phyloP scores from a whole-genome alignment of 2,329 filamentous ascomycete species.

The Cercospora sesami region DNA sequence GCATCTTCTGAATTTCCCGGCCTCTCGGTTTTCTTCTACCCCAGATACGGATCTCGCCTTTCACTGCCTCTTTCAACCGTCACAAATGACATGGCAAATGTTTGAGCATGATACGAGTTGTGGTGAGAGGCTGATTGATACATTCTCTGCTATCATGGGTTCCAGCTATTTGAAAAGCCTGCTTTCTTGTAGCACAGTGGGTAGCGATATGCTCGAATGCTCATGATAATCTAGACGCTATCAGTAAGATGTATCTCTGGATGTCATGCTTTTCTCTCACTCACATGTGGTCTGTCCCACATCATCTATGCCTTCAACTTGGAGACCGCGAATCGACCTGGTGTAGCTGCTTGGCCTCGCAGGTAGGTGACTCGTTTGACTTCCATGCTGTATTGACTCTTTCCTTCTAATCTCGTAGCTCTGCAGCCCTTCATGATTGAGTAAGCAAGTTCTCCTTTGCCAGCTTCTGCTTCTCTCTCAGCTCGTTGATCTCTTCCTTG shows the following conservation, averaged over 20 bases:
- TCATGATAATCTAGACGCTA: background rate
- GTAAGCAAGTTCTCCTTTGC: conserved; percentile 35
- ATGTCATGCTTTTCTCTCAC: background rate
- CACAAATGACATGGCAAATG: background rate
- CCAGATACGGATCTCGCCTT: background rate
- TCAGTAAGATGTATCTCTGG: background rate
- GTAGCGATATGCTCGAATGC: background rate
- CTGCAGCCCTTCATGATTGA: conserved; percentile 9
- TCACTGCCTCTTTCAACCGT: background rate
- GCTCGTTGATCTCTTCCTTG: conserved; percentile 70
- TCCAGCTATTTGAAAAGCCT: background rate
- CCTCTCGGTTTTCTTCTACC: background rate
- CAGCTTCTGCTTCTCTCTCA: conserved; percentile 51
- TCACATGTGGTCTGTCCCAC: background rate
- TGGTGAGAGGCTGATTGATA: background rate
- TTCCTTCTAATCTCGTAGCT: background rate
- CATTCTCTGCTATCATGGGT: background rate
- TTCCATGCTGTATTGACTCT: background rate
- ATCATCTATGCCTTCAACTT: background rate
- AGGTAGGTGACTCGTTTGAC: background rate
- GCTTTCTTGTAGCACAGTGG: background rate
- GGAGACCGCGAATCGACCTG: background rate
- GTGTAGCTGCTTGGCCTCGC: background rate
- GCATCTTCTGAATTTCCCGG: background rate
- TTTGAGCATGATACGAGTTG: background rate